Evolutionary conservation across 2,329 filamentous ascomycete genomes (phyloP).

Genomic region (Exophiala phaeomuriformis): DNA sequence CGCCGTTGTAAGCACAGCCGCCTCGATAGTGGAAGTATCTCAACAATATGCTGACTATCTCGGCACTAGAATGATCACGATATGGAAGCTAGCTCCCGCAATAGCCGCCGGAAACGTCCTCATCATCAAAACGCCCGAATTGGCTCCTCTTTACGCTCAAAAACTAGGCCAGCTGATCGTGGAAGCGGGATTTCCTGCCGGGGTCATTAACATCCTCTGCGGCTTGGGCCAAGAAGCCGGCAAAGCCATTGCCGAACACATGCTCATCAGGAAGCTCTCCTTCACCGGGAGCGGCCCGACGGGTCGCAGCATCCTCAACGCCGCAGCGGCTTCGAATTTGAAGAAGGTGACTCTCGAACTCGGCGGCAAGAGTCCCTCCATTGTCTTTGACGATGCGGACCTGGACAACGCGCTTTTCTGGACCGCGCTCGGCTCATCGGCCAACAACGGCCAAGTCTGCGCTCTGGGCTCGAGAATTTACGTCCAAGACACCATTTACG

Average conservation of each 20-base stretch:
- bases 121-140: conserved; percentile 52
- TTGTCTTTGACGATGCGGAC: conserved; percentile 33
- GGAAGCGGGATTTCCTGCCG: conserved; percentile 51
- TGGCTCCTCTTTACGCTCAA: conserved; percentile 45
- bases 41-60: too few species aligned
- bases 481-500: conserved; percentile 53
- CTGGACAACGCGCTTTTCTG: conserved; percentile 31
- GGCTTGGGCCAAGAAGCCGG: conserved; percentile 52
- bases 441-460: conserved; percentile 32
- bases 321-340: conserved; percentile 44
- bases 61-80: too few species aligned
- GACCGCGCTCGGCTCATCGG: conserved; percentile 28
- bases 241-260: conserved; percentile 50
- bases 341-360: conserved; percentile 57
- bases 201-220: conserved; percentile 53
- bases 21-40: too few species aligned
- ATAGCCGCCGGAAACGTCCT: conserved; percentile 47
- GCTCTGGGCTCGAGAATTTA: conserved; percentile 48
- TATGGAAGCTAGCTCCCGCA: conserved; percentile 42
- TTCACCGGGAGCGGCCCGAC: conserved; percentile 56
- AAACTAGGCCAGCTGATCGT: conserved; percentile 52
- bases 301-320: conserved; percentile 54
- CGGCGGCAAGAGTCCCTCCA: conserved; percentile 32
- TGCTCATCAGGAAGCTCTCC: conserved; percentile 53
- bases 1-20: conserved; percentile 20